These are phyloP conservation scores for Ceriops tagal DNA, from an alignment of 345 rosid genomes.

Conservation along the genomic window DNA sequence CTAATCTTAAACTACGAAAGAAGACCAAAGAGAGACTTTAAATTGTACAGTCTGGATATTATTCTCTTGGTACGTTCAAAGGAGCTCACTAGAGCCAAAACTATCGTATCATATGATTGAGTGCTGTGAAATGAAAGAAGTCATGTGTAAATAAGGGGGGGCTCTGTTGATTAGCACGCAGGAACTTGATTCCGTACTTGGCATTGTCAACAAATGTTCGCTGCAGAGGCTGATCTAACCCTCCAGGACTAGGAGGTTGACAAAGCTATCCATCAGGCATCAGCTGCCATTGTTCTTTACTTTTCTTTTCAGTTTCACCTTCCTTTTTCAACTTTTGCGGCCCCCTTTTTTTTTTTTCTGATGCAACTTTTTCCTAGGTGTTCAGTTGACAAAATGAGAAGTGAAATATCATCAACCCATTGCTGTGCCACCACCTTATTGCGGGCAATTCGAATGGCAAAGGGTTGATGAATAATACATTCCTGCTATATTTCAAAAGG, in stretches of 20 bases:
- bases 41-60: too few species aligned
- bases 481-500: too few species aligned
- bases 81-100: slow-evolving; percentile 1
- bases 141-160: not conserved
- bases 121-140: slow-evolving; percentile 14
- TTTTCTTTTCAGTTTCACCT: slow-evolving; percentile 2
- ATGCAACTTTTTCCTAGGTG: not conserved
- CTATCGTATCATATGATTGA: not conserved
- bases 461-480: not conserved
- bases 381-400: slow-evolving; percentile 13
- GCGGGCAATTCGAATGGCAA: not conserved
- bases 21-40: too few species aligned
- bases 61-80: not conserved
- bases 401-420: slow-evolving; percentile 18
- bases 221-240: slow-evolving; percentile 1
- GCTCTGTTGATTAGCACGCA: slow-evolving; percentile 14
- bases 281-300: slow-evolving; percentile 5
- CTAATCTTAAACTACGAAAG: too few species aligned
- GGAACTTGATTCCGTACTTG: slow-evolving; percentile 33
- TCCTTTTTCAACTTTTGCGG: not conserved
- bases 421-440: slow-evolving; percentile 12
- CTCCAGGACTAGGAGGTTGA: not conserved
- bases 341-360: not conserved
- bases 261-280: not conserved
- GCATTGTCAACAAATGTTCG: not conserved